phyloP scores from a whole-genome alignment of 2,329 filamentous ascomycete genomes.

The Ophiocordyceps camponoti-saundersi region DNA sequence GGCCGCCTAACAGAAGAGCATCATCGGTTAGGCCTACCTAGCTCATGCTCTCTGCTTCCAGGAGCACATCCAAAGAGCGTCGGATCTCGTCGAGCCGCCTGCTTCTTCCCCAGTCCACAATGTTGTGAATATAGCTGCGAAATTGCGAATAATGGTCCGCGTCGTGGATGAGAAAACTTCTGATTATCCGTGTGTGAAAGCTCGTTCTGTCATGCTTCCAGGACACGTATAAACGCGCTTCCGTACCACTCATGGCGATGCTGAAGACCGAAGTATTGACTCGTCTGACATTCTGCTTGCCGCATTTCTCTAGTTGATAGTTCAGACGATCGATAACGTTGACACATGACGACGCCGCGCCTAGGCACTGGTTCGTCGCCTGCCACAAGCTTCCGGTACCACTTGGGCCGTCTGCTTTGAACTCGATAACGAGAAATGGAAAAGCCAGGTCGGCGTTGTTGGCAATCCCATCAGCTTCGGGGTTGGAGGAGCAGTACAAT shows the following conservation, averaged over 20 bases:
- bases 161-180: conserved; percentile 1
- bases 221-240: conserved; percentile 15
- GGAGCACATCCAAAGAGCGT: conserved; percentile 1
- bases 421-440: conserved; percentile 6
- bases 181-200: conserved; percentile 12
- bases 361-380: conserved; percentile 18
- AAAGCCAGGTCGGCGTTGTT: neutral
- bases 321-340: conserved; percentile 11
- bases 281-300: neutral
- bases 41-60: neutral
- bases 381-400: conserved; percentile 12
- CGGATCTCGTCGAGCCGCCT: conserved; percentile 11
- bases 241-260: conserved; percentile 15
- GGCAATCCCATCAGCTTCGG: neutral
- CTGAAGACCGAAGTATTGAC: conserved; percentile 13
- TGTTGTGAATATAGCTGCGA: conserved; percentile 15
- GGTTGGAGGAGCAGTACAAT: neutral
- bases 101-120: conserved; percentile 17
- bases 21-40: too few relatives aligned
- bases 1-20: too few relatives aligned
- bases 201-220: conserved; percentile 15
- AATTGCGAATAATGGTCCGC: conserved; percentile 12
- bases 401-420: conserved; percentile 8
- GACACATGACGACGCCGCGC: conserved; percentile 13
- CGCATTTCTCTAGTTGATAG: conserved; percentile 1